These are phyloP conservation scores for Zhuliangozyma blackwelliae DNA, from an alignment of 1,139 yeast species.

Conservation along the genomic window DNA sequence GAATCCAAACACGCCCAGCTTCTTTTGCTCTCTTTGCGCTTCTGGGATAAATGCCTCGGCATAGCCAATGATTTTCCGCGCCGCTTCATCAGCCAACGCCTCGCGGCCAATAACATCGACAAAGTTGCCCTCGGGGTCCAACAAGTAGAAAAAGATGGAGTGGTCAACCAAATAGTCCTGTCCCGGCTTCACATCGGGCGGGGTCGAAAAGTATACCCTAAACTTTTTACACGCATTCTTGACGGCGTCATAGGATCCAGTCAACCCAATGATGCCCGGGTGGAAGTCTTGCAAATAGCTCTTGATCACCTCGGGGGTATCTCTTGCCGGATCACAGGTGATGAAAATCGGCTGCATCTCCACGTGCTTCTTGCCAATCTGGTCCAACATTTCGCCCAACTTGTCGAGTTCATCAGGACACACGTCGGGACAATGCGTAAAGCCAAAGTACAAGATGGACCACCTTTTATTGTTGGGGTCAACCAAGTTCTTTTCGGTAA, in stretches of 20 bases:
- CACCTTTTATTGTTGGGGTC: conserved; percentile 56
- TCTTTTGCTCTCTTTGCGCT: conserved; percentile 60
- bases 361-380: conserved; percentile 55
- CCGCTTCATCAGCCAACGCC: conserved; percentile 74
- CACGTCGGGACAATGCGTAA: conserved; percentile 95
- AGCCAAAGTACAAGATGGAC: conserved; percentile 84
- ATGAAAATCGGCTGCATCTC: conserved; percentile 81
- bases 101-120: conserved; percentile 94
- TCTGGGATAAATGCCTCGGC: conserved; percentile 73
- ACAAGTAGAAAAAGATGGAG: conserved; percentile 88
- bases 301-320: conserved; percentile 75
- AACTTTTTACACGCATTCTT: conserved; percentile 81
- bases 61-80: conserved; percentile 72
- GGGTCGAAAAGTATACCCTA: conserved; percentile 94
- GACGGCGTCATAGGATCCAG: conserved; percentile 84
- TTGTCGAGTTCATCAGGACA: conserved; percentile 97
- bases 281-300: conserved; percentile 84
- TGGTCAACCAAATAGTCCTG: conserved; percentile 96
- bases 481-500: conserved; percentile 70
- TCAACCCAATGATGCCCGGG: conserved; percentile 79
- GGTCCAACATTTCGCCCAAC: conserved; percentile 71
- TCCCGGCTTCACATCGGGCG: conserved; percentile 88
- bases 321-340: conserved; percentile 96
- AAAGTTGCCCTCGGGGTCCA: conserved; percentile 96
- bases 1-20: conserved; percentile 53